Evolutionary conservation across 331 rosid genomes (phyloP), one percentile per base, ranked within the genome.

Genomic region (Saraca asoca): DNA sequence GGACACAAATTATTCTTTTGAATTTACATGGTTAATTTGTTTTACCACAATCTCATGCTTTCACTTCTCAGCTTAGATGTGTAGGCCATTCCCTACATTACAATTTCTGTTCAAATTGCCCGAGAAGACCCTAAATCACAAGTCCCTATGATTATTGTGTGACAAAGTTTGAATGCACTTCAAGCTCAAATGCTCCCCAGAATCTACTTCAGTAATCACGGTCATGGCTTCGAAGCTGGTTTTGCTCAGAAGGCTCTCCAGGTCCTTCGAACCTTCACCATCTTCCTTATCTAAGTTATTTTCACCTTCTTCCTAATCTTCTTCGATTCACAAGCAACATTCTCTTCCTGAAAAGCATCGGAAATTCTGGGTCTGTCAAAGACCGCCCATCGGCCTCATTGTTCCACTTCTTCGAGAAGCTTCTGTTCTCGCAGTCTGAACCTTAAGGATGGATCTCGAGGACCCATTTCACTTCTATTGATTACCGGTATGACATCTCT

Each of bases 211-310:
- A 12, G 42, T 14, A 18, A 35, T 17, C 38, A 64, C 68, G 49
- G 62, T 58, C 17, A 89, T 93, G 98, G 88, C 85, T 66, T 75
- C 91, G 54, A 93, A 75, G 73, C 38, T 81, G 66, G 65, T 82
- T 15, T 62, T 78, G 35, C 79, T 65, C 66, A 64, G 87, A 64
- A 78, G 81, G 71, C 69, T 93, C 15, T 48, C 80, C 50, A 79
- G 81, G 81, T 74, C 76, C 42, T 62, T 80, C 34, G 79, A 62
- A 51, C 72, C 58, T 37, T 75, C 80, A 6, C 39, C 68, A 35
- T 9, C 64, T 8, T 71, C 18, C 42, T 45, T 16, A 48, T 33
- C 62, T 7, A 5, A 5, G 10, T 5, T 5, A 9, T 38, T 35
- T 3, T 17, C 10, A 61, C 62, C 78, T 12, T 73, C 64, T 16